phyloP scores from a whole-genome alignment of 2,329 filamentous ascomycete genomes.

The Lachnellula hyalina region DNA sequence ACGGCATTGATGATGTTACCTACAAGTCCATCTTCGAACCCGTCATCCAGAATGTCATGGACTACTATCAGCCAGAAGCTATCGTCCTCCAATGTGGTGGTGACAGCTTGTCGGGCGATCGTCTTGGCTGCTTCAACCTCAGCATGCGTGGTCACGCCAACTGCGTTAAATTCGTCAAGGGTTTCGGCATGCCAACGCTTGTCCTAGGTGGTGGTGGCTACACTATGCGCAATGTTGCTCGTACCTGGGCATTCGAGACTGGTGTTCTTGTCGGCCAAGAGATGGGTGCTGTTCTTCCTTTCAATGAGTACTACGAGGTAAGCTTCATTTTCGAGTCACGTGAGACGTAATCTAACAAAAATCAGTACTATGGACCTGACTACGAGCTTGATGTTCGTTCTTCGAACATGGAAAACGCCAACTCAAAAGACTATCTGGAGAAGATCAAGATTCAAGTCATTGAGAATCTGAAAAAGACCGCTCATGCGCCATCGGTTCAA shows the following conservation, averaged over 20 bases:
- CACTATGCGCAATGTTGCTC: conserved; percentile 93
- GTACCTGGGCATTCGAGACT: conserved; percentile 96
- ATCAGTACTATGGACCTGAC: conserved; percentile 82
- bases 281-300: conserved; percentile 79
- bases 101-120: conserved; percentile 89
- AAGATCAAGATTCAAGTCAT: conserved; percentile 76
- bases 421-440: conserved; percentile 74
- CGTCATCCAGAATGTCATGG: conserved; percentile 82
- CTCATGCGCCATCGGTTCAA: conserved; percentile 83
- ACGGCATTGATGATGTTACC: conserved; percentile 83
- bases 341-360: conserved; percentile 25
- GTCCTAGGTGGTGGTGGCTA: conserved; percentile 94
- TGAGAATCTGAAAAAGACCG: conserved; percentile 81
- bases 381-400: conserved; percentile 87
- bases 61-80: conserved; percentile 81
- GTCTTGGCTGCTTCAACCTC: conserved; percentile 93
- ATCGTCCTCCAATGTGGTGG: conserved; percentile 96
- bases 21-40: conserved; percentile 90
- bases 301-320: conserved; percentile 90
- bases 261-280: conserved; percentile 79
- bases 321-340: conserved; percentile 44
- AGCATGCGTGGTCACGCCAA: conserved; percentile 95
- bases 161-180: conserved; percentile 89
- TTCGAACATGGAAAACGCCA: conserved; percentile 86
- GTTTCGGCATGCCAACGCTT: conserved; percentile 77